Evolutionary conservation across 2,329 filamentous ascomycete genomes (phyloP).

Genomic region (Xylaria digitata): DNA sequence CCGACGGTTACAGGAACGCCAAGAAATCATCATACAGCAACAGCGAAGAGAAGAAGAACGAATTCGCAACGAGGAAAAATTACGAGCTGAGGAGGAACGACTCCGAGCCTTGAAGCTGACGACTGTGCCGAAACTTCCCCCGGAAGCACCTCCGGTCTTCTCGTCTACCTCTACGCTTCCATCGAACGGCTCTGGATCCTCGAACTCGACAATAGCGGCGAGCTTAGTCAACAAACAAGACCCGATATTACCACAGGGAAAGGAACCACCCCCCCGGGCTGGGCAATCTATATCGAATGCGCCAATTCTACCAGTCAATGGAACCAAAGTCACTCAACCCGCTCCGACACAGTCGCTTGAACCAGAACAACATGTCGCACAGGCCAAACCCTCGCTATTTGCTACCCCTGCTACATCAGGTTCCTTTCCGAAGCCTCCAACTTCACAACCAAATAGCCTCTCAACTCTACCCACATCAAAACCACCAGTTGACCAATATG

Average conservation of each 20-base stretch:
- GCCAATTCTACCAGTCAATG: conserved; percentile 37
- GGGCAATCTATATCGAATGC: conserved; percentile 25
- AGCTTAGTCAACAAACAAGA: conserved; percentile 4
- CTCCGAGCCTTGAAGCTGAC: conserved; percentile 61
- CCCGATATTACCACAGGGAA: conserved; percentile 37
- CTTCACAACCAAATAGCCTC: conserved; percentile 38
- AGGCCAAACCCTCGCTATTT: conserved; percentile 30
- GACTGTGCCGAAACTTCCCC: conserved; percentile 57
- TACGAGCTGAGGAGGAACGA: conserved; percentile 61
- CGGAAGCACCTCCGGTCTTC: conserved; percentile 42
- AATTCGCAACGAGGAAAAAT: conserved; percentile 56
- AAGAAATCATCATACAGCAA: conserved; percentile 56
- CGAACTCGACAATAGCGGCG: neutral
- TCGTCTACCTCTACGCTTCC: conserved; percentile 8
- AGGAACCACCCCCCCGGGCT: neutral
- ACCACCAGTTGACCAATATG: conserved; percentile 58
- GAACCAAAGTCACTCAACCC: conserved; percentile 35
- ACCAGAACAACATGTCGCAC: conserved; percentile 9
- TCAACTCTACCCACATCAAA: conserved; percentile 34
- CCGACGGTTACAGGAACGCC: conserved; percentile 47
- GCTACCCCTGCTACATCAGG: conserved; percentile 25
- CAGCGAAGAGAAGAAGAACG: conserved; percentile 61
- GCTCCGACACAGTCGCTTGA: neutral
- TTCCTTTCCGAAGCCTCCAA: conserved; percentile 24
- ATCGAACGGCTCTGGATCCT: conserved; percentile 12